These are phyloP conservation scores for Polysphondylium violaceum DNA, from an alignment of 78 protist species.

Conservation along the genomic window DNA sequence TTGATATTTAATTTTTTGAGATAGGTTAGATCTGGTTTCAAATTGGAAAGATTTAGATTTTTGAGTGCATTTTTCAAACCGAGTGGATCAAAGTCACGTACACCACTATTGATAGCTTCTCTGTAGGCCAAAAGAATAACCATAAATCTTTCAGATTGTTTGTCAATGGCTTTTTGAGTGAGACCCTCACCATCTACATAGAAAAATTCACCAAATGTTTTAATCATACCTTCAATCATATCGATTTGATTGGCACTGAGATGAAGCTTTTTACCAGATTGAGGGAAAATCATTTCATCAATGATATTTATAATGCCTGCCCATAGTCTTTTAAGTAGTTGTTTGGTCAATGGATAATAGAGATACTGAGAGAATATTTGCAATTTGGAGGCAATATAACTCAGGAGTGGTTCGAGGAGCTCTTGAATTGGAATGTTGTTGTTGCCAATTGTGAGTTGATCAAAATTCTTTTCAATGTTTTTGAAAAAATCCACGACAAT, in stretches of 20 bases:
- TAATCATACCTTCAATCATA: slow-evolving; percentile 50
- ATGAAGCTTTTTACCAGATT: not conserved
- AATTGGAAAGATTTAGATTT: slow-evolving; percentile 37
- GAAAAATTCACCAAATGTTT: slow-evolving; percentile 54
- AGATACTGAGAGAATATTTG: slow-evolving; percentile 56
- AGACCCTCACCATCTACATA: slow-evolving; percentile 76
- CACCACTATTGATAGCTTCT: slow-evolving; percentile 76
- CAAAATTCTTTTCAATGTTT: slow-evolving; percentile 52
- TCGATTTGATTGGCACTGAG: slow-evolving; percentile 34
- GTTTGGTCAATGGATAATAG: slow-evolving; percentile 59
- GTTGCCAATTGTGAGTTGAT: not conserved
- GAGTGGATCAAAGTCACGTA: slow-evolving; percentile 64
- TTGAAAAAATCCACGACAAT: slow-evolving; percentile 55
- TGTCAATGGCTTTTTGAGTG: slow-evolving; percentile 68
- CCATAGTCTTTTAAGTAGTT: slow-evolving; percentile 45
- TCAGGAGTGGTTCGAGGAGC: slow-evolving; percentile 46
- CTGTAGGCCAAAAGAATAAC: slow-evolving; percentile 53
- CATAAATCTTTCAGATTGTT: slow-evolving; percentile 70
- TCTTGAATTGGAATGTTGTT: slow-evolving; percentile 3
- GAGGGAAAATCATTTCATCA: slow-evolving; percentile 69
- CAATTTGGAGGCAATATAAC: slow-evolving; percentile 54
- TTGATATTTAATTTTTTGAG: slow-evolving; percentile 57
- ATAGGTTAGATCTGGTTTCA: slow-evolving; percentile 53
- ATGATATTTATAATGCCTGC: slow-evolving; percentile 47
- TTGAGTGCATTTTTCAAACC: slow-evolving; percentile 53